Conservation (phyloP, 2,329 filamentous ascomycete genomes). For the Pseudocercospora pini-densiflorae region DNA sequence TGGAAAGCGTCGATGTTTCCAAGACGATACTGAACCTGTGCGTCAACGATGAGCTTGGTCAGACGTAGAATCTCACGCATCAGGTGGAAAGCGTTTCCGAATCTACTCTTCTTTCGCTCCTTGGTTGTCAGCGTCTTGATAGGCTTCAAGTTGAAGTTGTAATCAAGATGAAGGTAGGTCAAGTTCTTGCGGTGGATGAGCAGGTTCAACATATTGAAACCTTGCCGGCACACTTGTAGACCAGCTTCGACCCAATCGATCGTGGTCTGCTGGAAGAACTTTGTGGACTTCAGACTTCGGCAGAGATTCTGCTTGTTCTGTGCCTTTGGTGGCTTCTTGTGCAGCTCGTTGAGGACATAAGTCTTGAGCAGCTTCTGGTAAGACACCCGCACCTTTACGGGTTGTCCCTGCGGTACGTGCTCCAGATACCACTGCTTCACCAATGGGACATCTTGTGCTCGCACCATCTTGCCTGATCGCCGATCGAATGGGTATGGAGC, state of each 20-base stretch:
- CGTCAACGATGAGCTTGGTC: slow-evolving; percentile 97
- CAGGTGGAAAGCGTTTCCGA: slow-evolving; percentile 97
- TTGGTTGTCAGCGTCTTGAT: slow-evolving; percentile 99
- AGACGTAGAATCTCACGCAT: slow-evolving; percentile 97
- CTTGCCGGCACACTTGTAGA: slow-evolving; percentile 95
- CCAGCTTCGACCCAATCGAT: slow-evolving; percentile 99
- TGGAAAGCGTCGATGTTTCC: slow-evolving; percentile 99
- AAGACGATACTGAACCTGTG: slow-evolving; percentile 94
- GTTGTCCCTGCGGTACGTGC: slow-evolving; percentile 87
- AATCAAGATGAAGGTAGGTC: slow-evolving; percentile 97
- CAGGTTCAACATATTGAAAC: slow-evolving; percentile 99
- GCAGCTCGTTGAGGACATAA: slow-evolving; percentile 93
- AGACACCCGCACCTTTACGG: slow-evolving; percentile 95
- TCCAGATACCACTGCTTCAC: slow-evolving; percentile 99
- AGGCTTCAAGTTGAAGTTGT: slow-evolving; percentile 99
- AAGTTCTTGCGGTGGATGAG: slow-evolving; percentile 98
- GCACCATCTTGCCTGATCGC: slow-evolving; percentile 92
- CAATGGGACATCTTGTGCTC: slow-evolving; percentile 93
- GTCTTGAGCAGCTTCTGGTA: slow-evolving; percentile 98
- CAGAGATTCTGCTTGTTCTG: slow-evolving; percentile 93
- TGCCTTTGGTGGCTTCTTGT: slow-evolving; percentile 94
- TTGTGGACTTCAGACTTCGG: slow-evolving; percentile 88
- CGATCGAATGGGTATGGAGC: slow-evolving; percentile 95
- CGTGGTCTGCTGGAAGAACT: slow-evolving; percentile 99
- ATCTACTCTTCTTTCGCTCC: slow-evolving; percentile 98